These are phyloP conservation scores for Diaporthe sp. DNA, from an alignment of 2,329 filamentous ascomycete species.

Conservation along the genomic window DNA sequence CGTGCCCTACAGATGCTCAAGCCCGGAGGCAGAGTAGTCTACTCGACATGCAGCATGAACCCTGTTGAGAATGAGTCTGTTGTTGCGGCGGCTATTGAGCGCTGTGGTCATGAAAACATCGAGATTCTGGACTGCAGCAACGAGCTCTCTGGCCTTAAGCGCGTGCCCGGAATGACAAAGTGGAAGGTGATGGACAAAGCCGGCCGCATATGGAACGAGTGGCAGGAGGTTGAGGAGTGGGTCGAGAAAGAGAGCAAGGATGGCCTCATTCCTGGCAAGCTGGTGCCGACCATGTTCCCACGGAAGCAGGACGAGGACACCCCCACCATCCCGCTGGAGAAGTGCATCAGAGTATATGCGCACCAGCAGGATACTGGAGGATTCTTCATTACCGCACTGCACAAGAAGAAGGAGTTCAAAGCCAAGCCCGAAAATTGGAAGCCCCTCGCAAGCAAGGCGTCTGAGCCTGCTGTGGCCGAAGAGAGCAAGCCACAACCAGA, in stretches of 20 bases:
- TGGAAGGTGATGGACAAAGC: constrained; percentile 96
- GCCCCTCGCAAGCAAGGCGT: constrained; percentile 23
- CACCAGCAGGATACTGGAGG: constrained; percentile 96
- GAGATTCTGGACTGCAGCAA: constrained; percentile 86
- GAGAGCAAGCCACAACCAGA: constrained; percentile 22
- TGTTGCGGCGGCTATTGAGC: constrained; percentile 85
- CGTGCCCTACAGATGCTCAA: constrained; percentile 96
- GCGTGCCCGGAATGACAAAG: constrained; percentile 78
- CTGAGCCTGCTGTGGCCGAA: background rate
- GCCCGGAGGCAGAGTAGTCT: constrained; percentile 92
- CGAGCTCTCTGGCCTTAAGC: constrained; percentile 79
- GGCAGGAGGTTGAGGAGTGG: constrained; percentile 81
- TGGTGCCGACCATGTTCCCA: constrained; percentile 88
- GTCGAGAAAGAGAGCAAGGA: constrained; percentile 67
- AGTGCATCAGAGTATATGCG: constrained; percentile 93
- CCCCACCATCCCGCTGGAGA: constrained; percentile 80
- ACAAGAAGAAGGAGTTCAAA: constrained; percentile 90
- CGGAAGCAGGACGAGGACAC: constrained; percentile 62
- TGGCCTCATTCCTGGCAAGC: constrained; percentile 69
- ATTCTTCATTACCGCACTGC: constrained; percentile 96
- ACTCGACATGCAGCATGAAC: constrained; percentile 99
- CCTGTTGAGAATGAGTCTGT: constrained; percentile 97
- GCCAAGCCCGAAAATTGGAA: constrained; percentile 76
- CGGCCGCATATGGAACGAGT: constrained; percentile 81
- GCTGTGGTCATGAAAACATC: constrained; percentile 85